Evolutionary conservation across 2,329 filamentous ascomycete genomes (phyloP), one percentile per base, ranked within the genome.

Genomic region (Alternaria incomplexa): DNA sequence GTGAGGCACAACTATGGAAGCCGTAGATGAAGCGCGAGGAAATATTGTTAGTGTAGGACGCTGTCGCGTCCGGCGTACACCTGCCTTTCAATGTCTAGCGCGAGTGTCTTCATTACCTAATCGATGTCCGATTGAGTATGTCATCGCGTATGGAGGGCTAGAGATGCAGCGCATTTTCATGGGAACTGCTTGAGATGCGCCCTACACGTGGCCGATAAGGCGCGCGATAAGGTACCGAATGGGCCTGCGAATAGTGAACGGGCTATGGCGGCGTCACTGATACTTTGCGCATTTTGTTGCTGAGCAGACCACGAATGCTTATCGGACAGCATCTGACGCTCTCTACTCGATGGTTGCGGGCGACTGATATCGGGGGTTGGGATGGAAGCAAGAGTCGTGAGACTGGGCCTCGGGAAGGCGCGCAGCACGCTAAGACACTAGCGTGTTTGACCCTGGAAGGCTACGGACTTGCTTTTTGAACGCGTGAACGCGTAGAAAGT

Each of bases 1-100:
- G 13, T 11, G 20, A 22, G 2, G 13, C 15, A 3, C 2, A n/a
- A 32, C 40, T 52, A 1, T 12, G 7, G 43, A 11, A n/a, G 25
- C 0, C 11, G 1, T 36, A 8, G 0, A 22, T 52, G 15, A 6
- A 23, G 48, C 15, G 13, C 20, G 48, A 52, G 4, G 48, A 23
- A 52, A 25, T 40, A 30, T 25, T 10, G 25, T 32, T 56, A 30
- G 23, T 30, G 53, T 20, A 45, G 15, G 3, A 55, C 20, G 28
- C n/a, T 22, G 28, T 36, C 44, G 22, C 45, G 30, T 52, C 30
- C 28, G 30, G 20, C 20, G 13, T 40, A 52, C 48, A 40, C 48
- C 48, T 52, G 28, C 48, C 48, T 52, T 52, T 52, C 48, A 40
- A 52, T n/a, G 30, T 52, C 48, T 52, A 52, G 48, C 28, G 48